phyloP scores from a whole-genome alignment of 768 basidiomycete genomes.

The Lactarius pseudohatsudake region DNA sequence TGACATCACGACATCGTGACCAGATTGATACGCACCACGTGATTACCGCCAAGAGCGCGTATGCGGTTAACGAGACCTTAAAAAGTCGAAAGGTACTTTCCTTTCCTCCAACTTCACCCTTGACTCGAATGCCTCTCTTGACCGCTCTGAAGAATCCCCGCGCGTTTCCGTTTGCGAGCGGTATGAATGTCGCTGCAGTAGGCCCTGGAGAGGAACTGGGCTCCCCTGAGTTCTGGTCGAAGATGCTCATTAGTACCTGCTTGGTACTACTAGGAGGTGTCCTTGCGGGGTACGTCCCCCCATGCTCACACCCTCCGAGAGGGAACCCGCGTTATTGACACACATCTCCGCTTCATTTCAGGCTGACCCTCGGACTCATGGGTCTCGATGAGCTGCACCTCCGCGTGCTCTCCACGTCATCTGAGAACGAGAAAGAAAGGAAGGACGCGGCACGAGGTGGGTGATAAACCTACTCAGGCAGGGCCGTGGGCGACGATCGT shows the following conservation, averaged over 20 bases:
- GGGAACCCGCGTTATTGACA: background rate
- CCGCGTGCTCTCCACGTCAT: conserved; percentile 78
- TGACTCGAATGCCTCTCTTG: conserved; percentile 11
- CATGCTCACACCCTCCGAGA: no score
- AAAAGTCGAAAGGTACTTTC: background rate
- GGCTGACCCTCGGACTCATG: conserved; percentile 90
- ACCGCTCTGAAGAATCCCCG: conserved; percentile 8
- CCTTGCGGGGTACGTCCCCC: conserved; percentile 75
- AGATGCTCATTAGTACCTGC: conserved; percentile 60
- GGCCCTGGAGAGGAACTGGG: conserved; percentile 38
- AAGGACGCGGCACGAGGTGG: conserved; percentile 69
- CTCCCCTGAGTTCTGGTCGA: conserved; percentile 71
- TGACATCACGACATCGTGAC: background rate
- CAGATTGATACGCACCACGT: background rate
- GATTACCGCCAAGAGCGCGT: background rate
- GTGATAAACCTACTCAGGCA: conserved; percentile 1
- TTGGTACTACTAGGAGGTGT: conserved; percentile 87
- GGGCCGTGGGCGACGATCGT: background rate
- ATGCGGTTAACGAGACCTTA: background rate
- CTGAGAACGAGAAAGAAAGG: conserved; percentile 68
- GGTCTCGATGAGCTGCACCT: conserved; percentile 90
- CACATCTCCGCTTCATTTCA: conserved; percentile 35
- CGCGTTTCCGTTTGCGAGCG: background rate
- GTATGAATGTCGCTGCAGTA: no score
- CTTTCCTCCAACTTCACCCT: background rate